These are phyloP conservation scores for Salix koriyanagi DNA, from an alignment of 345 rosid genomes.

Conservation along the genomic window DNA sequence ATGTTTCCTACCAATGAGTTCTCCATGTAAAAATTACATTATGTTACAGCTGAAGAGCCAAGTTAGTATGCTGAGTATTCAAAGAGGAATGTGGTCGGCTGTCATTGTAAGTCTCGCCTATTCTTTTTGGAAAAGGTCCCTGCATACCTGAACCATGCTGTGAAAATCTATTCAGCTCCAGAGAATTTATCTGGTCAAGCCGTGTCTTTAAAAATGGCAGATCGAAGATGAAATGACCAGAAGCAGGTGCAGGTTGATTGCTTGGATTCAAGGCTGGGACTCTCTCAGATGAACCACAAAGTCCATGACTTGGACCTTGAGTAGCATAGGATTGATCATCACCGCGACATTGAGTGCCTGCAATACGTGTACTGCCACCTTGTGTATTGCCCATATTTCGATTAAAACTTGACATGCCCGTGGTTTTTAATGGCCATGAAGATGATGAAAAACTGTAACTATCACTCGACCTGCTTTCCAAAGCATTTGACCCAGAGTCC, in stretches of 20 bases:
- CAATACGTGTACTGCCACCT: neutral
- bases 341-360: neutral
- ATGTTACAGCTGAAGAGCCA: slow-evolving; percentile 30
- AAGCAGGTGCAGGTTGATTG: slow-evolving; percentile 5
- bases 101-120: slow-evolving; percentile 9
- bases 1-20: too few relatives aligned
- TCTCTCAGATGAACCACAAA: neutral
- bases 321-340: slow-evolving; percentile 4
- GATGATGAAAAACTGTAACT: neutral
- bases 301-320: slow-evolving; percentile 5
- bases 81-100: slow-evolving; percentile 13
- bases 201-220: slow-evolving; percentile 34
- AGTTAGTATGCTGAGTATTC: slow-evolving; percentile 18
- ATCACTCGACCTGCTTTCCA: slow-evolving; percentile 5
- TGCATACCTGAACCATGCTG: slow-evolving; percentile 2
- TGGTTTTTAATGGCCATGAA: slow-evolving; percentile 1
- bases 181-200: slow-evolving; percentile 30
- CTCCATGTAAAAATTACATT: neutral
- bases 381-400: neutral
- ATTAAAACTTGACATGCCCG: slow-evolving; percentile 8
- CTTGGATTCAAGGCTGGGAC: slow-evolving; percentile 6
- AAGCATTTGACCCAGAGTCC: neutral
- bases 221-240: slow-evolving; percentile 31
- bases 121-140: slow-evolving; percentile 3
- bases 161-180: slow-evolving; percentile 8